These are phyloP conservation scores for Dissoconium aciculare DNA, from an alignment of 2,329 filamentous ascomycete genomes.

Conservation along the genomic window DNA sequence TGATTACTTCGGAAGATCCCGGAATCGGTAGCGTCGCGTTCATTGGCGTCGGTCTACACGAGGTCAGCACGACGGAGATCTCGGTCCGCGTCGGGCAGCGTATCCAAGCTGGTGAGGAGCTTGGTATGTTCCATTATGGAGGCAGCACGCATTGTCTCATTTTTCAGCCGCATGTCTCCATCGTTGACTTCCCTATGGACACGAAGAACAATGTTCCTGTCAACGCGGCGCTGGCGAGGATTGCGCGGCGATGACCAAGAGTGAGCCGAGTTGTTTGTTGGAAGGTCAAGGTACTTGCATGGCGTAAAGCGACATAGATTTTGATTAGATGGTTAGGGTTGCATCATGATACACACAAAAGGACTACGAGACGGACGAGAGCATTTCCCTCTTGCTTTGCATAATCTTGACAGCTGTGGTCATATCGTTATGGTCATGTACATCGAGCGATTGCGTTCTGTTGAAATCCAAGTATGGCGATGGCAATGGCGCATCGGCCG, in stretches of 20 bases:
- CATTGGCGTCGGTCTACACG: conserved; percentile 59
- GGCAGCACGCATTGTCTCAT: background rate
- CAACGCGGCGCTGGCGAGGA: background rate
- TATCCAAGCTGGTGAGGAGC: conserved; percentile 53
- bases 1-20: conserved; percentile 54
- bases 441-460: too few species aligned
- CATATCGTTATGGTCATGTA: too few species aligned
- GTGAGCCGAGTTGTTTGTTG: conserved; percentile 7
- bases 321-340: too few species aligned
- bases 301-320: too few species aligned
- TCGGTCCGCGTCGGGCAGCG: conserved; percentile 51
- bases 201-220: background rate
- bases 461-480: too few species aligned
- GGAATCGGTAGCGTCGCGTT: conserved; percentile 56
- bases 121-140: conserved; percentile 62
- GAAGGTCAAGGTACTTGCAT: too few species aligned
- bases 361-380: too few species aligned
- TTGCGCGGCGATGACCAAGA: background rate
- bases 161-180: background rate
- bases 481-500: too few species aligned
- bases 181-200: background rate
- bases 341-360: too few species aligned
- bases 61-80: conserved; percentile 58
- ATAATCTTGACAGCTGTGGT: too few species aligned
- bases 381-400: too few species aligned